Evolutionary conservation across 2,329 filamentous ascomycete genomes (phyloP), one percentile per base, ranked within the genome.

Genomic region (Epichloe sibirici): DNA sequence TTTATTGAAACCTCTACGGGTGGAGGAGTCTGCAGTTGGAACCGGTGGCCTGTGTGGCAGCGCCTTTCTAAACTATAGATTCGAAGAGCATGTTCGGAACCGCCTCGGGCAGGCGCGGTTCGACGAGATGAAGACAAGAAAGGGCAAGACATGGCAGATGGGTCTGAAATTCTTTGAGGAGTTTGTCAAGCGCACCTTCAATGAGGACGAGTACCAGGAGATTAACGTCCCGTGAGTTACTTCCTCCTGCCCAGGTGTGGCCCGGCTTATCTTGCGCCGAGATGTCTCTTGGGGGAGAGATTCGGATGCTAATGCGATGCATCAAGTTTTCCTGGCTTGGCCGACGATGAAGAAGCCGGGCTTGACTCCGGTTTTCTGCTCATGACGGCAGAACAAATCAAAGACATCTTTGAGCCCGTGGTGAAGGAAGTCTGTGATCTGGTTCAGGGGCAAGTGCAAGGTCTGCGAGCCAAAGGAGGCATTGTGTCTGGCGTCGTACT

Each of bases 121-220:
- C 62, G 79, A 84, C 34, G 79, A 83, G 67, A 89, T 91, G 83
- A 86, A 86, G 63, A 66, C 79, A 50, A 87, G 86, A 68, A 89
- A 89, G 66, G 78, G 78, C 3, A 89, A 87, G 67, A 88, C 83
- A 1, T 90, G 86, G 85, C 86, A 85, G 65, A 84, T 84, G 81
- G 87, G 83, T 2, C 71, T 90, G 49, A 78, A 81, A 52, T 90
- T 89, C 62, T 91, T 89, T 66, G 87, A 91, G 61, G 86, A 90
- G 63, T 90, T 88, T 63, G 86, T 91, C 13, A 91, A 91, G 69
- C 78, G 87, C 13, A 90, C 89, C 62, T 91, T 90, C 63, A 85
- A 87, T 63, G 83, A 87, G 60, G 85, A 88, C 46, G 86, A 89
- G 62, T 80, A 86, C 57, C 76, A 82, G 48, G 86, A 90, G 63